A percentile compares a stretch with the other conserved stretches of the same genome.
Evolutionary conservation across 805 yeast genomes (phyloP).

Genomic region (Cyberlindnera samutprakarnensis): DNA sequence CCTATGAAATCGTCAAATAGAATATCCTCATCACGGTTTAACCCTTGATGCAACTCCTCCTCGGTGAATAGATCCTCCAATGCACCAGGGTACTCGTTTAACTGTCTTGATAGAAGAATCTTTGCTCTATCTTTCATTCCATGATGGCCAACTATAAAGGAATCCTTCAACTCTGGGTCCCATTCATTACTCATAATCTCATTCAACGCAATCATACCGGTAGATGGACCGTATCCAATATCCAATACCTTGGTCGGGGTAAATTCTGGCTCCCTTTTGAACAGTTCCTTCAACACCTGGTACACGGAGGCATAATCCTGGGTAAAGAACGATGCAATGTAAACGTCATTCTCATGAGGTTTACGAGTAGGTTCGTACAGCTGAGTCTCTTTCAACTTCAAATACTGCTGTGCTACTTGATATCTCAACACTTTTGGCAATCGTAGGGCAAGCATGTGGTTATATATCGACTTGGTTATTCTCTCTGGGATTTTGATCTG

Average conservation of each 20-base stretch:
- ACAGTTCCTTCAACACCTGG: constrained; percentile 61
- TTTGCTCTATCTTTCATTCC: constrained; percentile 81
- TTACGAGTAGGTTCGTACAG: constrained; percentile 41
- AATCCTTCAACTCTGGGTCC: constrained; percentile 57
- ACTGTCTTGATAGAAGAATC: constrained; percentile 63
- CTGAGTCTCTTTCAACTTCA: constrained; percentile 41
- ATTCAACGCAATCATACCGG: constrained; percentile 83
- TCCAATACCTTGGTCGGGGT: constrained; percentile 64
- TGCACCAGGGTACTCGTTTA: constrained; percentile 35
- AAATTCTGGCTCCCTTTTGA: constrained; percentile 50
- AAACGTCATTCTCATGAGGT: constrained; percentile 63
- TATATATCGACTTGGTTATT: constrained; percentile 51
- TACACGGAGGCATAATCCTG: constrained; percentile 71
- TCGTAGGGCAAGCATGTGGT: constrained; percentile 52
- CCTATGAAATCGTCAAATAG: constrained; percentile 34
- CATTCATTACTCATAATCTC: constrained; percentile 68
- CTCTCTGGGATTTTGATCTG: constrained; percentile 49
- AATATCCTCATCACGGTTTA: constrained; percentile 17
- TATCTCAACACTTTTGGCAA: constrained; percentile 59
- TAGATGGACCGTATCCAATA: constrained; percentile 85
- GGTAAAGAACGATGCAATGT: constrained; percentile 70
- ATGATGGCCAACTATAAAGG: constrained; percentile 60
- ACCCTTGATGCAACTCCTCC: constrained; percentile 12
- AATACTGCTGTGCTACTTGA: constrained; percentile 50
- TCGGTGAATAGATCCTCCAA: constrained; percentile 14